A percentile compares a stretch with the other conserved stretches of the same genome.
Conservation (phyloP, 805 yeast species). For the Teunomyces atbi region DNA sequence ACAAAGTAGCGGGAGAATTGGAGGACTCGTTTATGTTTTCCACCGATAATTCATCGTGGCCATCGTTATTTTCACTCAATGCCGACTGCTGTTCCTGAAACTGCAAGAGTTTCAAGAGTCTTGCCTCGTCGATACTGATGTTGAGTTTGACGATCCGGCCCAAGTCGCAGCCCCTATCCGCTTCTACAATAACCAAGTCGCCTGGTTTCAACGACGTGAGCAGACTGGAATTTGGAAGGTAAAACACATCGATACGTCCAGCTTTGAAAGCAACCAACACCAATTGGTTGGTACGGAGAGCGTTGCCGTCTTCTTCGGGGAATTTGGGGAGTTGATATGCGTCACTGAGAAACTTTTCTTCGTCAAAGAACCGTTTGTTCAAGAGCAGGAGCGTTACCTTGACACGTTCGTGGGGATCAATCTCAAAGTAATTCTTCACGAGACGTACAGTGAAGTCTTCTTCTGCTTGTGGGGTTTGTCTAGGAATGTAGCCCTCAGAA, state of each 20-base stretch:
- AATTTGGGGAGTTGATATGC: slow-evolving; percentile 31
- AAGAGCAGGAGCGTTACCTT: slow-evolving; percentile 31
- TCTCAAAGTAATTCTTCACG: slow-evolving; percentile 35
- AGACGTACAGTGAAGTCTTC: slow-evolving; percentile 11
- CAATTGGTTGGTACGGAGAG: slow-evolving; percentile 39
- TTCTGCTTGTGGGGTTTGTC: neutral
- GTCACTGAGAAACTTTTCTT: slow-evolving; percentile 27
- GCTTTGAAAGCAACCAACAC: slow-evolving; percentile 74
- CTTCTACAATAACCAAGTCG: slow-evolving; percentile 78
- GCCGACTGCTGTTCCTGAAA: slow-evolving; percentile 72
- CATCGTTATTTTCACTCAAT: slow-evolving; percentile 32
- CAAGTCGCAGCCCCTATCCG: slow-evolving; percentile 77
- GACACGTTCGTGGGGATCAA: slow-evolving; percentile 39
- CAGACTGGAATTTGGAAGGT: slow-evolving; percentile 30
- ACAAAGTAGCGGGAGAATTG: slow-evolving; percentile 33
- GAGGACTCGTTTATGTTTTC: slow-evolving; percentile 18
- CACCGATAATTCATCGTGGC: slow-evolving; percentile 21
- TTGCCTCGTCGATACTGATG: slow-evolving; percentile 64
- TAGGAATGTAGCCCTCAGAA: neutral
- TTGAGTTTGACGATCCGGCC: slow-evolving; percentile 62
- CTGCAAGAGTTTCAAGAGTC: slow-evolving; percentile 62
- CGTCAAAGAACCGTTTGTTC: slow-evolving; percentile 27
- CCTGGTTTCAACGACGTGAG: slow-evolving; percentile 43
- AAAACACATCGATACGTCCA: slow-evolving; percentile 76
- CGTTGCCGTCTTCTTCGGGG: slow-evolving; percentile 14